Base-by-base conservation (phyloP, 2,329 filamentous ascomycete genomes). In the Chrysoporthe puriensis region DNA sequence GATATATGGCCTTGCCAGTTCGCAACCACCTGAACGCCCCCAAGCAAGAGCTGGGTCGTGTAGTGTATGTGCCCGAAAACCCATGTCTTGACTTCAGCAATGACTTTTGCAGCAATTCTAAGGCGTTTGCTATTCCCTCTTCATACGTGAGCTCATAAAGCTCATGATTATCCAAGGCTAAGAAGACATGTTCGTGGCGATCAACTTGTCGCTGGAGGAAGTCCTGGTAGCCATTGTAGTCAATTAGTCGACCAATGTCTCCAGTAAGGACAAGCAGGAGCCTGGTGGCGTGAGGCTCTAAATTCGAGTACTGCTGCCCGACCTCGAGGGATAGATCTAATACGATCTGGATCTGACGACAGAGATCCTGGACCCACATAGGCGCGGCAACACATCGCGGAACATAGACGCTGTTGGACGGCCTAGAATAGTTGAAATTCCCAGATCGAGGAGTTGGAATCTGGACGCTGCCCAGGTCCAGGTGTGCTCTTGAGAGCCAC, bases 161-260 rank as follows among this genome's bases (percentile, higher is more conserved):
- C 72, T 87, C 85, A 71, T 86, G 84, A 72, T 86, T 86, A 0
- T 84, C 85, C 2, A 86, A 77, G 0, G 86, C 78, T 1, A 85
- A 73, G 62, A 85, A 81, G 2, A 86, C 79, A 4, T 74, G 76
- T 8, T 81, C 73, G 70, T 80, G 86, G 3, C 77, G 76, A 21
- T 73, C 70, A n/a, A 77, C 78, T 66, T 84, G 83, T 5, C 5
- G 82, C 76, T 1, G 84, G 82, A 86, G 77, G 69, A 86, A 86
- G 4, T 68, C 67, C 3, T 80, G 76, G 72, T 84, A 85, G 1
- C 67, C 73, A 3, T 82, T 78, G 70, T 83, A 82, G 71, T 85
- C 80, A 64, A 78, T 73, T 4, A 87, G 77, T 3, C 80, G 79
- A 2, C 85, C 85, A 36, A 86, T 80, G 67, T 86, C 84, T 16